These are phyloP conservation scores for Penicillium sp. DNA, from an alignment of 2,329 filamentous ascomycete species.

Conservation along the genomic window DNA sequence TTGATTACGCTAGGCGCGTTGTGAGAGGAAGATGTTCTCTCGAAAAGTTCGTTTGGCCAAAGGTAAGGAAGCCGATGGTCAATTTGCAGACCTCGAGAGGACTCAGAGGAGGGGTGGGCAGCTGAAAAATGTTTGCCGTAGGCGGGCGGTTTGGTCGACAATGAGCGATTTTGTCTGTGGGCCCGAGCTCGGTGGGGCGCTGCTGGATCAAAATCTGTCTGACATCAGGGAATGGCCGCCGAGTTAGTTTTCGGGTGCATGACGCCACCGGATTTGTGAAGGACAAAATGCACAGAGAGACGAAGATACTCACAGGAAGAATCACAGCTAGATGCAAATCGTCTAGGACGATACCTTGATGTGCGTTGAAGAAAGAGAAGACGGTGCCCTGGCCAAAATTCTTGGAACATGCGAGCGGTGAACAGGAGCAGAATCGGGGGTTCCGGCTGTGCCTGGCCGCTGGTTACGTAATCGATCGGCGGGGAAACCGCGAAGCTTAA, in stretches of 20 bases:
- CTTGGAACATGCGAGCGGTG: slow-evolving; percentile 20
- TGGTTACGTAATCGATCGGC: slow-evolving; percentile 8
- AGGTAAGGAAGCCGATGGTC: slow-evolving; percentile 11
- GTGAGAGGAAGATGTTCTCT: slow-evolving; percentile 12
- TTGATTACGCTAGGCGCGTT: slow-evolving; percentile 21
- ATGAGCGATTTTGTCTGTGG: slow-evolving; percentile 35
- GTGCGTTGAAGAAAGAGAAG: not conserved
- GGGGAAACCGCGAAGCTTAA: slow-evolving; percentile 1
- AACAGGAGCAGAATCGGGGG: slow-evolving; percentile 14
- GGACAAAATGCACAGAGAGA: not conserved
- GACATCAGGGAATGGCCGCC: slow-evolving; percentile 25
- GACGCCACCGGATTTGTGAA: slow-evolving; percentile 3
- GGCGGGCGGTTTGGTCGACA: slow-evolving; percentile 24
- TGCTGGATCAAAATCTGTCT: slow-evolving; percentile 28
- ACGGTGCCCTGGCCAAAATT: slow-evolving; percentile 3
- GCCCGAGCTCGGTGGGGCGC: slow-evolving; percentile 29
- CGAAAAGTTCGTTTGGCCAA: slow-evolving; percentile 4
- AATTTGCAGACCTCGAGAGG: slow-evolving; percentile 21
- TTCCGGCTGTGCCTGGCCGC: slow-evolving; percentile 12
- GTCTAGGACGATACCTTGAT: slow-evolving; percentile 9
- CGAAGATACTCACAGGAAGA: not conserved
- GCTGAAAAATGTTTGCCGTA: slow-evolving; percentile 28
- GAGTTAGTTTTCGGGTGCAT: slow-evolving; percentile 11
- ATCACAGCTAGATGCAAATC: slow-evolving; percentile 6
- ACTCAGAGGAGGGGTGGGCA: slow-evolving; percentile 19